Base-by-base conservation (phyloP, 148 eudicot genomes). In the Vaccinium corymbosum region DNA sequence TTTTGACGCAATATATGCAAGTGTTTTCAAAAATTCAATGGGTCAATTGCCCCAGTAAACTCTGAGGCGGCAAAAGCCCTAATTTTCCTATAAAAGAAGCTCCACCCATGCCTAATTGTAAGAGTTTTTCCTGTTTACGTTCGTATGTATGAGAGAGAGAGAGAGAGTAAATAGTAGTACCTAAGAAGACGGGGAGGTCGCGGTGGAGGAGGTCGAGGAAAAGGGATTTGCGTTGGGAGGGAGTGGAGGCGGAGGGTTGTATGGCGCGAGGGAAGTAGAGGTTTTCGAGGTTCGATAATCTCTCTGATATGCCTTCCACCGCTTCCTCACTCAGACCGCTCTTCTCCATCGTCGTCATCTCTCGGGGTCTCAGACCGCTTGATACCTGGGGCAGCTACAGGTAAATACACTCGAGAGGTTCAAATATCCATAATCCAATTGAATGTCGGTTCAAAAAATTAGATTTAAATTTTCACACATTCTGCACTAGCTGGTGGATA, bases 191-290 rank as follows among this genome's bases (percentile, higher is more conserved):
- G 78, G 99, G 86, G 86, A 88, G 87, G 87, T 97, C 94, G 53
- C 98, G 94, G 13, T 85, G 84, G 70, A 93, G 92, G 79, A 97
- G 97, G 89, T 93, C 93, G 78, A 87, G 86, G 82, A 97, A 94
- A 79, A 94, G 92, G 81, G 93, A 82, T 62, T 93, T 90, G 78
- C 99, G 99, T 15, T 85, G 90, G 50, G 92, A 80, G 42, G 97
- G 92, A 27, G 85, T 57, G 46, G 90, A 68, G 64, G 95, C 91
- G 79, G 85, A 80, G 72, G 97, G 81, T 42, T 91, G 90, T 76
- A 90, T 83, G 50, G 93, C 90, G 74, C 93, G 94, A 3, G 99
- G 98, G 64, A 93, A 97, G 83, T 97, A 97, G 51, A 97, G 91
- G 85, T 93, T 88, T 3, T 97, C 98, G 20, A 94, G 70, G 51